Base-by-base conservation (phyloP, 2,329 filamentous ascomycete genomes). In the Aspergillus tanneri region DNA sequence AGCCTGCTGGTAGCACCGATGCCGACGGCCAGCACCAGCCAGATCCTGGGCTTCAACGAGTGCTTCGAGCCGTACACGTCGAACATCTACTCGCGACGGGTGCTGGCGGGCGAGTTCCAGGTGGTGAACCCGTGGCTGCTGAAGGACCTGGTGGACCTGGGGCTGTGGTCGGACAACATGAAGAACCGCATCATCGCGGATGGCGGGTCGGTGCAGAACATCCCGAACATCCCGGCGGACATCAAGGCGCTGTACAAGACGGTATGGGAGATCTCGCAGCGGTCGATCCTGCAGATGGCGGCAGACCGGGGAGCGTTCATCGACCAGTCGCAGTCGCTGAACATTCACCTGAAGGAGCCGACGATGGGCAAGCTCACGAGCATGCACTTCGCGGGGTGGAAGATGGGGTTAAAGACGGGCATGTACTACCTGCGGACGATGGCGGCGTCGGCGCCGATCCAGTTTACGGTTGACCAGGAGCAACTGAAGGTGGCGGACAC, bases 361-460 rank as follows among this genome's bases (percentile, higher is more conserved):
- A 96, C 91, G 43, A 97, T 99, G 92, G 93, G 93, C 76, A 99
- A 99, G 82, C 96, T 99, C 72, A 99, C 93, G 51, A 93, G 87
- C 72, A 99, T 99, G 93, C 93, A 99, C 78, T 99, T 99, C 68
- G 83, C 93, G 40, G 93, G 93, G 63, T 99, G 93, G 93, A 99
- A 97, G 81, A 85, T 97, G 58, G 93, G 93, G 66, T 83, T 99
- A 61, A 99, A 99, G 87, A 99, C 93, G 27, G 93, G 93, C 78
- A 97, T 99, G 93, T 99, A 99, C 85, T 99, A 99, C 76, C 85
- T 99, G 62, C 90, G 93, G 64, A 99, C 93, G 39, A 93, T 95
- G 84, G 93, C 93, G 55, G 93, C 93, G 27, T 91, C 91, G 14
- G 90, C 91, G 38, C 93, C 93, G 45, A 99, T 99, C 59, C 93